A percentile compares a stretch with the other conserved stretches of the same genome.
phyloP scores from a whole-genome alignment of 2,329 filamentous ascomycete genomes.

The Tetracladium maxilliforme region DNA sequence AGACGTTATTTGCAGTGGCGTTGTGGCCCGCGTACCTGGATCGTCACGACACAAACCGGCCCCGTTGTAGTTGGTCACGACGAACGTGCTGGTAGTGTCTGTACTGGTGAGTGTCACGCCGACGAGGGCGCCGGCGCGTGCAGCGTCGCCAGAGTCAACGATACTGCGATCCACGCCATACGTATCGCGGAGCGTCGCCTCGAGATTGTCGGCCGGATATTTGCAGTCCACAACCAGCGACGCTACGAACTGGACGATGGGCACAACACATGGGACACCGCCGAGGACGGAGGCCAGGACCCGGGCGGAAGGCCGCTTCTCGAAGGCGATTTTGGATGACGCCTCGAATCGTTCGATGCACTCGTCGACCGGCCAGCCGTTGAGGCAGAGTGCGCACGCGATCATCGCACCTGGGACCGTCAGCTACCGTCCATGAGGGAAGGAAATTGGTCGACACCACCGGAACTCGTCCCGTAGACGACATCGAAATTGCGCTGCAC shows the following conservation, averaged over 20 bases:
- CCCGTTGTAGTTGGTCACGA: conserved; percentile 11
- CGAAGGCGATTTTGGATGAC: conserved; percentile 1
- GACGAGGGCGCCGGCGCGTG: not conserved
- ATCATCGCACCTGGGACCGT: conserved; percentile 8
- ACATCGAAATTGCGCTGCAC: conserved; percentile 12
- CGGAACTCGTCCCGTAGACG: conserved; percentile 10
- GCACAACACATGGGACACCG: too few relatives aligned
- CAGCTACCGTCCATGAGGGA: not conserved
- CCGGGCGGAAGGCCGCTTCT: conserved; percentile 1
- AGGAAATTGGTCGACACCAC: conserved; percentile 7
- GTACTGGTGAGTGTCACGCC: too few relatives aligned
- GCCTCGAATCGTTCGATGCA: conserved; percentile 2
- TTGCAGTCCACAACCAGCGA: too few relatives aligned
- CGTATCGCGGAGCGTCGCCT: conserved; percentile 7
- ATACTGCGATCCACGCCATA: conserved; percentile 7
- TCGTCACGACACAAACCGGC: too few relatives aligned
- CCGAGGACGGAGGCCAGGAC: too few relatives aligned
- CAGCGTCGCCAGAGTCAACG: too few relatives aligned
- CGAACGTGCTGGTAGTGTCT: too few relatives aligned
- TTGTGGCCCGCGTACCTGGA: too few relatives aligned
- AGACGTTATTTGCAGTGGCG: not conserved
- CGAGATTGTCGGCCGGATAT: conserved; percentile 8
- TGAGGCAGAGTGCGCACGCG: conserved; percentile 6
- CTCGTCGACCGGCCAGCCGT: conserved; percentile 2
- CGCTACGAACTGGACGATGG: too few relatives aligned